Evolutionary conservation across 208 protist species (phyloP), one percentile per base, ranked within the genome.

Genomic region (Trypanosoma conorhini): DNA sequence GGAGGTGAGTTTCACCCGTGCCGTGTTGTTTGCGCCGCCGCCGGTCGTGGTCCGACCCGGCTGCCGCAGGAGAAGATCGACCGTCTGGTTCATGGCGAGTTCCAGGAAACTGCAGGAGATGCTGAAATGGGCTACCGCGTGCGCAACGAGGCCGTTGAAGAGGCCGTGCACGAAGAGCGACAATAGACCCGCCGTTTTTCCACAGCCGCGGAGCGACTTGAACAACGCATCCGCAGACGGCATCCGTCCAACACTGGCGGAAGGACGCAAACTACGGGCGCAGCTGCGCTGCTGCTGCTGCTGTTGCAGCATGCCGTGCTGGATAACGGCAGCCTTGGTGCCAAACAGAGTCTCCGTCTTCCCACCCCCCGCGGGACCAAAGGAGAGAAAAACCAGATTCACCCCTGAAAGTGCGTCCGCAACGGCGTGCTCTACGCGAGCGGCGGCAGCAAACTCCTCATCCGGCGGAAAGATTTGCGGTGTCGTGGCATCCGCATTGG

Each of bases 321-420:
- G 40, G 1, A 57, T 5, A 5, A 48, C 21, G 17, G 67, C 67
- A 1, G 59, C 67, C 46, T 56, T 62, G 3, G 57, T 61, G 4
- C 74, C 74, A 50, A 70, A 67, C n/a, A 79, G 61, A 62, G 44
- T 31, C 24, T 68, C 59, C 19, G 74, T 74, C 40, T 79, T 79
- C 33, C 74, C 74, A 13, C 55, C 62, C 22, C 70, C 70, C 0
- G 56, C 21, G 5, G 57, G 74, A 13, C 74, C 74, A 62, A 79
- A 79, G 19, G 60, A 69, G 22, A 79, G 21, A 63, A 79, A 61
- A 17, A 70, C 48, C 12, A 33, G 54, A 44, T 79, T 79, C 1
- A 54, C 38, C 30, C 74, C 74, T 3, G 62, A 56, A 4, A 79
- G 54, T 4, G 76, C 74, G 33, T 79, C 74, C 46, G 52, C 22